phyloP scores from a whole-genome alignment of 1,139 yeast genomes.

The Candida tunisiensis region DNA sequence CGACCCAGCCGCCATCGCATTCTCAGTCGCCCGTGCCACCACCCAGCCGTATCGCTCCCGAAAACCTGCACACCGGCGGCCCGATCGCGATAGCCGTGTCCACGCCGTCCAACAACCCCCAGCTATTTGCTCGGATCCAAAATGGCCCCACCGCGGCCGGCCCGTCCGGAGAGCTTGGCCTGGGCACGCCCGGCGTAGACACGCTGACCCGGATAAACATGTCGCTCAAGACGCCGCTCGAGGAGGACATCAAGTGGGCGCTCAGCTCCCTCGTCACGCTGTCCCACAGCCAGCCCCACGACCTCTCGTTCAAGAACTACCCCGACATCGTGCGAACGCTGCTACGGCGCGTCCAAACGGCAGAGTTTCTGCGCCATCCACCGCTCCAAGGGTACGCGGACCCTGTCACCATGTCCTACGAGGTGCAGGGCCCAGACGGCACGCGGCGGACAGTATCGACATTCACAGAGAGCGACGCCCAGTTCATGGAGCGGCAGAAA shows the following conservation, averaged over 20 bases:
- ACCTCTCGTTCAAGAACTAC: conserved; percentile 6
- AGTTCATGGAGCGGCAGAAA: conserved; percentile 22
- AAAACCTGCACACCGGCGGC: too few species aligned
- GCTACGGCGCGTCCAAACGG: neutral
- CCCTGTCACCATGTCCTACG: too few species aligned
- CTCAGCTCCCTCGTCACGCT: conserved; percentile 39
- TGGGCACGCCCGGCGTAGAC: conserved; percentile 16
- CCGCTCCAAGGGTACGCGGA: too few species aligned
- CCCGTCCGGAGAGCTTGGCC: conserved; percentile 8
- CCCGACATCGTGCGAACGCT: conserved; percentile 3
- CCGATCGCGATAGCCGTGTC: conserved; percentile 16
- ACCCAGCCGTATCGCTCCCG: too few species aligned
- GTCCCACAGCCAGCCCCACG: conserved; percentile 21
- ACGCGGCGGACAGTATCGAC: too few species aligned
- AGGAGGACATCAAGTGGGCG: conserved; percentile 51
- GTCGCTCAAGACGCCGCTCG: conserved; percentile 45
- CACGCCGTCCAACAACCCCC: conserved; percentile 19
- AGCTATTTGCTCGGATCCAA: conserved; percentile 11
- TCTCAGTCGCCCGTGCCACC: too few species aligned
- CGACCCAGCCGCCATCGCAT: too few species aligned
- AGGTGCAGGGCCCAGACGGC: too few species aligned
- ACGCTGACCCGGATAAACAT: conserved; percentile 37
- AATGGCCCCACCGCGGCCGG: conserved; percentile 2
- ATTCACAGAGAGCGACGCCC: conserved; percentile 9
- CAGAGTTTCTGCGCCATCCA: neutral